Evolutionary conservation across 2,329 filamentous ascomycete species (phyloP).

Genomic region (Lasiodiplodia hormozganensis): DNA sequence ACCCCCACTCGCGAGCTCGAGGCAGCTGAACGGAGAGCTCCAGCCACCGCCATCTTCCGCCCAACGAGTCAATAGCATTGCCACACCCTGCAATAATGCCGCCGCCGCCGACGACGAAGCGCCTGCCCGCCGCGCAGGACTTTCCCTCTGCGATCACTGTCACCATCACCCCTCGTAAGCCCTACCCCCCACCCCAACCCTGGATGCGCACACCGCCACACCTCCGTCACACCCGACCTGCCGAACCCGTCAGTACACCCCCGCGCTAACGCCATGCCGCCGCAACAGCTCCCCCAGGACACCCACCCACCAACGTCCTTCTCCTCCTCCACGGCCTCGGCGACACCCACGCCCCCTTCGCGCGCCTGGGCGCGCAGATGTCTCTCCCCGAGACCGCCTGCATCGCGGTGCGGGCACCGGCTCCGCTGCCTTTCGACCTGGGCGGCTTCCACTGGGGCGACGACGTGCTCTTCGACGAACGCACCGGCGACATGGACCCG

Average conservation of each 20-base stretch:
- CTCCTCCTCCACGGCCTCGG: conserved; percentile 86
- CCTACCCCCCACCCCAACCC: conserved; percentile 7
- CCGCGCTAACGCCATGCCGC: neutral
- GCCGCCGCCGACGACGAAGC: conserved; percentile 47
- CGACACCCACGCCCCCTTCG: conserved; percentile 74
- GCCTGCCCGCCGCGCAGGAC: conserved; percentile 51
- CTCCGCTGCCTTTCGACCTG: conserved; percentile 71
- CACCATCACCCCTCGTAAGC: conserved; percentile 55
- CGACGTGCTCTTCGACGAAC: conserved; percentile 63
- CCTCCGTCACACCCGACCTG: conserved; percentile 26
- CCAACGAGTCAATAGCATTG: neutral
- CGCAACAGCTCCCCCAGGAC: conserved; percentile 38
- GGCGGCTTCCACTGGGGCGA: conserved; percentile 70
- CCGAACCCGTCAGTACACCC: neutral
- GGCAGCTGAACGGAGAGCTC: neutral
- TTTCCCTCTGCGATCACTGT: conserved; percentile 51
- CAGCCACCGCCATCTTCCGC: neutral
- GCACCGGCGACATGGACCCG: conserved; percentile 59
- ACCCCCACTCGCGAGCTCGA: neutral
- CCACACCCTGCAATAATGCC: neutral
- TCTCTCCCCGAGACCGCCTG: conserved; percentile 78
- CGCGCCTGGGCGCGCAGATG: conserved; percentile 70
- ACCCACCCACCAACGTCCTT: conserved; percentile 75
- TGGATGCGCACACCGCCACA: conserved; percentile 27
- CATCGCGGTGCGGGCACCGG: conserved; percentile 75